Percentiles rank a stretch among this genome's conserved stretches.
phyloP scores from a whole-genome alignment of 1,284 basidiomycete genomes.

The Marasmius oreades region DNA sequence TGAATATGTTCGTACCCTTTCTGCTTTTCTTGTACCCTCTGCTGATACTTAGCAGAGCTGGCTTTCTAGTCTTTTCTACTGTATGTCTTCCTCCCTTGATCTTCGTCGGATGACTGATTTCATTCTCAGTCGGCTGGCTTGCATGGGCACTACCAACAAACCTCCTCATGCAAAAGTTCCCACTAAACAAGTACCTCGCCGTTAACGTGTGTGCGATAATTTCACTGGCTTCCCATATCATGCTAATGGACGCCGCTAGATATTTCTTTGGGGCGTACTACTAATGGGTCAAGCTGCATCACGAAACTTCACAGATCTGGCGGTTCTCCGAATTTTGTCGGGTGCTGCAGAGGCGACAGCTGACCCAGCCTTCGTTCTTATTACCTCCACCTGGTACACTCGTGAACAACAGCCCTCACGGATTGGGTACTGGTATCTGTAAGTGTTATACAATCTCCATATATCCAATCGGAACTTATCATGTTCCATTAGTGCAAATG shows the following conservation, averaged over 20 bases:
- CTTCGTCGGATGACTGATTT: not conserved
- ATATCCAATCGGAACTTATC: not conserved
- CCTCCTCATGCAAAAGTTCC: slow-evolving; percentile 41
- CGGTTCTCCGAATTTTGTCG: slow-evolving; percentile 38
- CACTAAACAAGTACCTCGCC: slow-evolving; percentile 39
- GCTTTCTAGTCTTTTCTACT: slow-evolving; percentile 38
- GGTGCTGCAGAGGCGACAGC: slow-evolving; percentile 37
- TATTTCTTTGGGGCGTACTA: slow-evolving; percentile 41
- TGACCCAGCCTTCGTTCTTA: slow-evolving; percentile 31
- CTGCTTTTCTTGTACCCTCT: not conserved
- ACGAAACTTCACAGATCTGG: slow-evolving; percentile 36
- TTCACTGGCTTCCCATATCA: not conserved
- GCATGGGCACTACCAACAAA: slow-evolving; percentile 45
- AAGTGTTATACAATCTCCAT: slow-evolving; percentile 1
- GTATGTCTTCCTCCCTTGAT: slow-evolving; percentile 13
- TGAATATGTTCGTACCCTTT: slow-evolving; percentile 19
- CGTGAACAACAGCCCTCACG: slow-evolving; percentile 34
- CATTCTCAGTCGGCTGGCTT: slow-evolving; percentile 33
- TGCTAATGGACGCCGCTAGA: slow-evolving; percentile 15
- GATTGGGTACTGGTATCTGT: slow-evolving; percentile 32
- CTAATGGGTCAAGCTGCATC: slow-evolving; percentile 41
- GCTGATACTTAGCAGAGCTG: slow-evolving; percentile 19
- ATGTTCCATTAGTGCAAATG: slow-evolving; percentile 19
- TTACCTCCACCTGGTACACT: slow-evolving; percentile 38
- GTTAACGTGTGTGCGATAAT: slow-evolving; percentile 26